These are phyloP conservation scores for Lactifluus rugatus DNA, from an alignment of 768 basidiomycete species.

Conservation along the genomic window DNA sequence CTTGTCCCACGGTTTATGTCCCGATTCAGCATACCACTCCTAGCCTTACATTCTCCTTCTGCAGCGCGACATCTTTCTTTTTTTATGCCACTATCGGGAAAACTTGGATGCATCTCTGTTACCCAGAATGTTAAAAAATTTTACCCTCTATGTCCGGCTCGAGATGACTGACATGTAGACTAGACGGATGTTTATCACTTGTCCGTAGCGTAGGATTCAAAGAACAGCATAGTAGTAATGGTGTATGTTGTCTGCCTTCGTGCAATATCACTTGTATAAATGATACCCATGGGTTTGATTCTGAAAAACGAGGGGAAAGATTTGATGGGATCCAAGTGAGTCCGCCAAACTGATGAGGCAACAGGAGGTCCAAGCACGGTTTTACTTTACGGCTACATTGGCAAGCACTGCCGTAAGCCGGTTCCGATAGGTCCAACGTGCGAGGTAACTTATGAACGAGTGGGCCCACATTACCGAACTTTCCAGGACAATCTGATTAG, in stretches of 20 bases:
- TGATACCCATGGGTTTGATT: not conserved
- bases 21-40: not conserved
- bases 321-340: not conserved
- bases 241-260: not conserved
- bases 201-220: not conserved
- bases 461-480: not conserved
- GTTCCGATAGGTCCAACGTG: not conserved
- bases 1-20: not conserved
- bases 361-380: not conserved
- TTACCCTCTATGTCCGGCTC: not conserved
- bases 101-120: not conserved
- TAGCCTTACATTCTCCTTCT: not conserved
- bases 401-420: slow-evolving; percentile 3
- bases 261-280: not conserved
- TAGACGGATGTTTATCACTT: slow-evolving; percentile 1
- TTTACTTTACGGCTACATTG: not conserved
- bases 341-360: not conserved
- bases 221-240: too few species aligned
- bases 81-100: not conserved
- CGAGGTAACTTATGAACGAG: not conserved
- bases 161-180: not conserved
- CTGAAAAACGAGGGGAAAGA: not conserved
- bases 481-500: not conserved
- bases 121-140: not conserved
- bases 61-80: not conserved